Base-by-base conservation (phyloP, 2,329 filamentous ascomycete genomes). In the Hymenotorrendiella dingleyae region DNA sequence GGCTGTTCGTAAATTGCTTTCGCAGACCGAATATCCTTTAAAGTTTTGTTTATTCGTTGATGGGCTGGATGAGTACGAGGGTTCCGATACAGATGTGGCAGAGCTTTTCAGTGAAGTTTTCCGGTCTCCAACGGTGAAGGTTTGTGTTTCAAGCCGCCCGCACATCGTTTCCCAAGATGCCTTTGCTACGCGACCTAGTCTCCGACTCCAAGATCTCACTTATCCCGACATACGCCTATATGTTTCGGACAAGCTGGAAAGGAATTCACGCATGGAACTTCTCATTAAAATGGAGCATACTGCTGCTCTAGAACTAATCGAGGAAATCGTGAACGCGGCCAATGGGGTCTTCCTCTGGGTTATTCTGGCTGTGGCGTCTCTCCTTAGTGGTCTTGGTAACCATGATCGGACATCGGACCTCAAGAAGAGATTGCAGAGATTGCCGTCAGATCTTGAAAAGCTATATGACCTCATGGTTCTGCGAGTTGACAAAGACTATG, bases 21-120 rank as follows among this genome's bases (percentile, higher is more conserved):
- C 14, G 8, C 16, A 32, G 11, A 16, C 17, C 11, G 10, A n/a
- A 10, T 26, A 22, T 21, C 27, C 34, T n/a, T 6, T 43, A 22
- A 47, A 39, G 27, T 21, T 47, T 11, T 43, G 28, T 29, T 36
- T 47, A n/a, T 36, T 47, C 2, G 33, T 47, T 26, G 45, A 47
- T 14, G 45, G 45, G 3, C 19, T 43, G 11, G 40, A 47, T 21
- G 45, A 47, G 22, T 47, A 47, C 26, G 20, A 23, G 10, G 33
- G 33, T n/a, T n/a, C n/a, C 11, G 20, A 35, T 19, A 35, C 20
- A 23, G 33, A 21, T n/a, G 33, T n/a, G n/a, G n/a, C n/a, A n/a
- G n/a, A n/a, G n/a, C n/a, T n/a, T n/a, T n/a, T n/a, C n/a, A n/a
- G n/a, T n/a, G n/a, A n/a, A n/a, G n/a, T n/a, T n/a, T n/a, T n/a